Base-by-base conservation (phyloP, 305 asterid species). In the Andrographis paniculata region DNA sequence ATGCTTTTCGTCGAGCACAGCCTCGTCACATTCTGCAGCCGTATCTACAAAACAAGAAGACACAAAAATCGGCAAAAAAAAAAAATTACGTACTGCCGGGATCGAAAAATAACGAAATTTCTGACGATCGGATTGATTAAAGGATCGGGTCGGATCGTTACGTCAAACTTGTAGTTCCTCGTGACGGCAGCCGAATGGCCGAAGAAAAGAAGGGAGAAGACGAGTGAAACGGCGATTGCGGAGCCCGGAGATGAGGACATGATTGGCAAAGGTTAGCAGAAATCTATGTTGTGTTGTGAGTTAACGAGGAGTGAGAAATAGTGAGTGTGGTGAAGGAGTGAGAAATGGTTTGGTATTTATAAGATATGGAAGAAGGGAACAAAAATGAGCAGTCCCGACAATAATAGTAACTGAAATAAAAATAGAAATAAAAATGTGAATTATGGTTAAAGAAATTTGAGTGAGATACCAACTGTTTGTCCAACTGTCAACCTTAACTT, bases 1-100 rank as follows among this genome's bases (percentile, higher is more conserved):
- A 44, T 44, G 49, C 49, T 44, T 20, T 23, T 44, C 13, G 30
- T 19, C 30, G 2, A 30, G 49, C 49, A 44, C 6, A 44, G 20
- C 20, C 49, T 17, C 1, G 49, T 44, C 30, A 44, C n/a, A 9
- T 20, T 44, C 4, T 20, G 49, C 28, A 19, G 24, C 28, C 17
- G n/a, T 13, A 44, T 19, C 49, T 44, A 30, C 30, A 24, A 24
- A 24, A 24, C 30, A 24, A 24, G 4, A 8, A 24, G 30, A 24
- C 4, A 24, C 30, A 24, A 3, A 8, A 24, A 8, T 3, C 30
- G 30, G 8, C 4, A 8, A 24, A 24, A 24, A 8, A 8, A 3
- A 4, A 8, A 24, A 24, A 24, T 8, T 24, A 24, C 6, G 8
- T 24, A 4, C 6, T 8, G 30, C 8, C 8, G 30, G 30, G 6